Conservation (phyloP, 1,139 yeast species). For the Hansenula lynferdii region DNA sequence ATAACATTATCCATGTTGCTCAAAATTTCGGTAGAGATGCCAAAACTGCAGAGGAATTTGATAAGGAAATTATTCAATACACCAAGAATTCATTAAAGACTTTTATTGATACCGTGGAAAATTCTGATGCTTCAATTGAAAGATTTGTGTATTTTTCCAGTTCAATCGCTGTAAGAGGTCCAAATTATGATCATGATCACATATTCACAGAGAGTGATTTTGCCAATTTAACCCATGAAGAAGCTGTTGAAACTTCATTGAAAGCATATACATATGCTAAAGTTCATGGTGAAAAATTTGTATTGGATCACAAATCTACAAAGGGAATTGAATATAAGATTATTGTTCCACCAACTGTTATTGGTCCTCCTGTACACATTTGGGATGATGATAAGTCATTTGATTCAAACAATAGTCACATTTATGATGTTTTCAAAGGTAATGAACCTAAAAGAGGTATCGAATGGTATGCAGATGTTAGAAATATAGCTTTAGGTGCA, state of each 20-base stretch:
- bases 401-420: constrained; percentile 3
- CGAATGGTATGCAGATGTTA: constrained; percentile 10
- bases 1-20: constrained; percentile 37
- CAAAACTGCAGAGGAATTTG: constrained; percentile 12
- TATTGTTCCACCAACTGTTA: constrained; percentile 9
- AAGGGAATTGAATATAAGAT: constrained; percentile 7
- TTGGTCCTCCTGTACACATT: constrained; percentile 5
- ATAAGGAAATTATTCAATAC: constrained; percentile 35
- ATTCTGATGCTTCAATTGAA: constrained; percentile 40
- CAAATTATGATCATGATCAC: constrained; percentile 2
- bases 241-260: constrained; percentile 23
- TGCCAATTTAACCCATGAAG: constrained; percentile 22
- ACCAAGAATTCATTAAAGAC: constrained; percentile 45
- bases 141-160: constrained; percentile 48
- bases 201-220: constrained; percentile 31
- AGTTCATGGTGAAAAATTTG: constrained; percentile 45
- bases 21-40: constrained; percentile 24
- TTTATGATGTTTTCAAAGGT: constrained; percentile 4
- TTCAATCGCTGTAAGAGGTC: constrained; percentile 41
- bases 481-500: constrained; percentile 6
- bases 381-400: constrained; percentile 1
- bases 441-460: constrained; percentile 1
- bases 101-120: constrained; percentile 36
- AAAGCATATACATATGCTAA: constrained; percentile 43
- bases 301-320: constrained; percentile 33